phyloP scores from a whole-genome alignment of 768 basidiomycete genomes.

The Tulasnella calospora region DNA sequence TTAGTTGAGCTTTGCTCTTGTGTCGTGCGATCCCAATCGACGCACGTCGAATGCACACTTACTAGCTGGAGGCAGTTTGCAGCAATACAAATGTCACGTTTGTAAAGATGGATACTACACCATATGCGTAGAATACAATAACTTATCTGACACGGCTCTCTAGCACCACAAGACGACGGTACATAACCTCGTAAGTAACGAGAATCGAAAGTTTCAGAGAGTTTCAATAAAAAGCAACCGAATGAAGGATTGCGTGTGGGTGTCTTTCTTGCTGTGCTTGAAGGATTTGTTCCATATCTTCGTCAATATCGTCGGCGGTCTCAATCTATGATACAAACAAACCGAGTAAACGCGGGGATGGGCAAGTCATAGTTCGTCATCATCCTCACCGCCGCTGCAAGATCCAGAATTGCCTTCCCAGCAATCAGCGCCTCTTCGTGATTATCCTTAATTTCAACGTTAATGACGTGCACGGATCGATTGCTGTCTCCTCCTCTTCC shows the following conservation, averaged over 20 bases:
- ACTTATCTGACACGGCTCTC: not conserved
- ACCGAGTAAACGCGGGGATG: conserved; percentile 14
- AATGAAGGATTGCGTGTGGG: conserved; percentile 86
- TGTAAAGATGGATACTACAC: too few species aligned
- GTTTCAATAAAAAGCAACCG: conserved; percentile 77
- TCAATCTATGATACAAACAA: conserved; percentile 62
- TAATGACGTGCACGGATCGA: conserved; percentile 91
- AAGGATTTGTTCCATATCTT: conserved; percentile 84
- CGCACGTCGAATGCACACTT: not conserved
- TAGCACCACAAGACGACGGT: not conserved
- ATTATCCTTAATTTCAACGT: conserved; percentile 98
- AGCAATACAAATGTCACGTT: not conserved
- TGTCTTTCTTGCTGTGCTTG: conserved; percentile 79
- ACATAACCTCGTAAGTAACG: not conserved
- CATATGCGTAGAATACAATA: not conserved
- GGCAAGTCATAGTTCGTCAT: not conserved
- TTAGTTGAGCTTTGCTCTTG: too few species aligned
- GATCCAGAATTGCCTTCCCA: conserved; percentile 88
- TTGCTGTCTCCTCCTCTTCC: conserved; percentile 85
- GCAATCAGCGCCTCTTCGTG: conserved; percentile 97
- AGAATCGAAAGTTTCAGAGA: not conserved
- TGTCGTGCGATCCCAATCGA: too few species aligned
- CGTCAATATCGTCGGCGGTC: conserved; percentile 76
- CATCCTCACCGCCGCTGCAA: conserved; percentile 75
- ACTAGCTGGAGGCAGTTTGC: too few species aligned